phyloP scores from a whole-genome alignment of 75 land plant genomes.

The Pinus tabuliformis region DNA sequence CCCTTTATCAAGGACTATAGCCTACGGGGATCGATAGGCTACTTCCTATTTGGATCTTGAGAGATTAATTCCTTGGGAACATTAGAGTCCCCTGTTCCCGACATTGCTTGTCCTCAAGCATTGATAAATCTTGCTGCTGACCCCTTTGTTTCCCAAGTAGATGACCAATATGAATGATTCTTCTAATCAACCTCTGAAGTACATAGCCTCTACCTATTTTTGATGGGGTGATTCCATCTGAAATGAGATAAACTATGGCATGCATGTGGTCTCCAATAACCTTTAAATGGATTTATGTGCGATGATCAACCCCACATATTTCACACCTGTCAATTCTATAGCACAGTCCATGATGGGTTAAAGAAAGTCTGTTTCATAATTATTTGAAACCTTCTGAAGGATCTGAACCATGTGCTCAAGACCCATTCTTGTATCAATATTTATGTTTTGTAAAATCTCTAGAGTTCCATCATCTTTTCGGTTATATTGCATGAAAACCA shows the following conservation, averaged over 20 bases:
- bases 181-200: constrained; percentile 86
- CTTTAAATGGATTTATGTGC: constrained; percentile 60
- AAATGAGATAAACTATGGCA: constrained; percentile 89
- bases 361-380: constrained; percentile 93
- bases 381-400: constrained; percentile 96
- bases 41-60: too few relatives aligned
- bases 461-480: constrained; percentile 83
- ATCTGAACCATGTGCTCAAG: constrained; percentile 95
- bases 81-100: too few relatives aligned
- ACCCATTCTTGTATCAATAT: constrained; percentile 97
- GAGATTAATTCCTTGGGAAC: too few relatives aligned
- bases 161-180: constrained; percentile 82
- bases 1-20: too few relatives aligned
- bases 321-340: constrained; percentile 68
- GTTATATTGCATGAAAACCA: constrained; percentile 97
- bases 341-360: constrained; percentile 87
- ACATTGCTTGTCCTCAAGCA: too few relatives aligned
- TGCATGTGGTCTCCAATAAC: constrained; percentile 92
- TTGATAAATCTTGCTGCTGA: too few relatives aligned
- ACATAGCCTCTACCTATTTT: constrained; percentile 95
- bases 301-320: constrained; percentile 62
- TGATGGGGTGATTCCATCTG: constrained; percentile 94
- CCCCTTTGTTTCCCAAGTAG: constrained; percentile 50
- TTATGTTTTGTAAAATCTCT: constrained; percentile 76
- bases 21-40: too few relatives aligned